Conservation (phyloP, 768 basidiomycete species). For the Boletus rubropictus region DNA sequence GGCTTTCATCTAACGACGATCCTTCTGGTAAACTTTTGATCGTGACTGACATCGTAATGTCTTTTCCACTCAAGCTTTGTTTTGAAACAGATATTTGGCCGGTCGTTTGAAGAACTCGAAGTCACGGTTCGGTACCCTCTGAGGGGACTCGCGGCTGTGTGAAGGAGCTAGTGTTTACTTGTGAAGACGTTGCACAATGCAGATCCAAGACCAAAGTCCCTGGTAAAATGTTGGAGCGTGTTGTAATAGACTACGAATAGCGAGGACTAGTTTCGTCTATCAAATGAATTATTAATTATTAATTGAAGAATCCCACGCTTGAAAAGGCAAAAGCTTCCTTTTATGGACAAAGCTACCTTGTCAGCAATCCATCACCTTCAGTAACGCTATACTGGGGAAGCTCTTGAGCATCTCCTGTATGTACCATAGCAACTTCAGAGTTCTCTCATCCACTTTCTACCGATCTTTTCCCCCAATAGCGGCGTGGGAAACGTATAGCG, state of each 20-base stretch:
- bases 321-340: too few species aligned
- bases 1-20: neutral
- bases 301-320: too few species aligned
- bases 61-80: neutral
- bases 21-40: neutral
- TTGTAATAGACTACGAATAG: neutral
- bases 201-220: too few species aligned
- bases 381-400: too few species aligned
- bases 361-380: too few species aligned
- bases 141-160: neutral
- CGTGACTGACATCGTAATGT: neutral
- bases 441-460: neutral
- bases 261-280: too few species aligned
- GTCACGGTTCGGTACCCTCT: slow-evolving; percentile 1
- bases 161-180: too few species aligned
- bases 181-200: neutral
- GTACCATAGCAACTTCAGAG: neutral
- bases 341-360: too few species aligned
- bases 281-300: too few species aligned
- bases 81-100: neutral
- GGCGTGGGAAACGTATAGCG: neutral
- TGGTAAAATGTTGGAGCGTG: too few species aligned
- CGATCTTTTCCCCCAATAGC: neutral
- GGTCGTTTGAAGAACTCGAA: slow-evolving; percentile 7
- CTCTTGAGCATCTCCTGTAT: too few species aligned